Evolutionary conservation across 2,329 filamentous ascomycete genomes (phyloP), one percentile per base, ranked within the genome.

Genomic region (Davidsoniella virescens): DNA sequence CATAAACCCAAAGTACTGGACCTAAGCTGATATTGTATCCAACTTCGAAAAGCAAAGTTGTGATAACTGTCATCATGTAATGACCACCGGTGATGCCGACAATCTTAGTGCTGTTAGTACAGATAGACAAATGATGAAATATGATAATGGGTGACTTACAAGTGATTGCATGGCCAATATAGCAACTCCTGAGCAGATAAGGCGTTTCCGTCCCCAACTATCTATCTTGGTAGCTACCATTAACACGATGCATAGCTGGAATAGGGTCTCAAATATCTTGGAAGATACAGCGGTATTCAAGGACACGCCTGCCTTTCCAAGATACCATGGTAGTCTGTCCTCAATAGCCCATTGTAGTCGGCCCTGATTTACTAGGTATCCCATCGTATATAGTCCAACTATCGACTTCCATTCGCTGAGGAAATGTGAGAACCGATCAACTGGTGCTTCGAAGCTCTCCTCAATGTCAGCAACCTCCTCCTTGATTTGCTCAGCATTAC

Each of bases 341-440:
- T 78, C 77, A 65, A 78, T 76, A 2, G 72, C 73, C 0, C 78
- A 77, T 58, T 77, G 73, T 4, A 78, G 63, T 1, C 76, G 61
- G 0, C 71, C 67, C 1, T 41, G 41, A 67, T 66, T 70, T 64
- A 18, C 20, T 18, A 38, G 47, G 63, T 59, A 14, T 60, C 61
- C 5, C 62, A 8, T 57, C 57, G 9, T 40, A 41, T 20, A 59
- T 62, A 17, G 58, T 60, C 29, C 29, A 33, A 12, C 12, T 33
- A 33, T 33, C 8, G 29, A 9, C 29, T 33, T 33, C 29, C 29
- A 33, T 33, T 33, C 29, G 12, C 29, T 1, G 6, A 33, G 12
- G 12, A 33, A 12, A 33, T 33, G 29, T 33, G 29, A 33, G 29
- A 33, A 4, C 29, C 12, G 29, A 33, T 33, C 29, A 33, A 33